Percentiles rank a stretch among this genome's conserved stretches.
phyloP scores from a whole-genome alignment of 257 asterid species.

The Solanum medicagineum region DNA sequence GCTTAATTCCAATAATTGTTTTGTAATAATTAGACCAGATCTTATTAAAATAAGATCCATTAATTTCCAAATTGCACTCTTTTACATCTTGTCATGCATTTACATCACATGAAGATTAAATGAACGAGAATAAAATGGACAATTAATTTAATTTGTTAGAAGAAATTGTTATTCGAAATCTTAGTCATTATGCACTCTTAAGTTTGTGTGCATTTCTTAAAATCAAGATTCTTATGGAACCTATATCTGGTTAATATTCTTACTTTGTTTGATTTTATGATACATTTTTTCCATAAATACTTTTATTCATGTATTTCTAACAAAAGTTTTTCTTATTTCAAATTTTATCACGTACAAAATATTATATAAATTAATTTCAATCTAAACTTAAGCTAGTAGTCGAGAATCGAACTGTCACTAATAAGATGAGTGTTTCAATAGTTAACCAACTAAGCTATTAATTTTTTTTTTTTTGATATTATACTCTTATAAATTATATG shows the following conservation, averaged over 20 bases:
- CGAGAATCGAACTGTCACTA: no score
- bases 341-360: neutral
- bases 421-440: neutral
- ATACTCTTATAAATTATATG: no score
- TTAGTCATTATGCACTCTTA: neutral
- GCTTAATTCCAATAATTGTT: neutral
- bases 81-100: neutral
- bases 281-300: neutral
- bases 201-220: neutral
- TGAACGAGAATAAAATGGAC: no score
- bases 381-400: neutral
- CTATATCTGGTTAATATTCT: neutral
- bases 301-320: neutral
- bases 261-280: neutral
- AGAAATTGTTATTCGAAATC: no score
- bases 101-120: neutral
- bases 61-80: no score
- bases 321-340: neutral
- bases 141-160: neutral
- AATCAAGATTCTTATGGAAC: neutral
- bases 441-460: neutral
- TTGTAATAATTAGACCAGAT: neutral
- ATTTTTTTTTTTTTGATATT: no score
- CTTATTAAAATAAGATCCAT: neutral
- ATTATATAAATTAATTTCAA: no score